Conservation (phyloP, 1,139 yeast species). For the Nakaseomyces kungkrabaensis region DNA sequence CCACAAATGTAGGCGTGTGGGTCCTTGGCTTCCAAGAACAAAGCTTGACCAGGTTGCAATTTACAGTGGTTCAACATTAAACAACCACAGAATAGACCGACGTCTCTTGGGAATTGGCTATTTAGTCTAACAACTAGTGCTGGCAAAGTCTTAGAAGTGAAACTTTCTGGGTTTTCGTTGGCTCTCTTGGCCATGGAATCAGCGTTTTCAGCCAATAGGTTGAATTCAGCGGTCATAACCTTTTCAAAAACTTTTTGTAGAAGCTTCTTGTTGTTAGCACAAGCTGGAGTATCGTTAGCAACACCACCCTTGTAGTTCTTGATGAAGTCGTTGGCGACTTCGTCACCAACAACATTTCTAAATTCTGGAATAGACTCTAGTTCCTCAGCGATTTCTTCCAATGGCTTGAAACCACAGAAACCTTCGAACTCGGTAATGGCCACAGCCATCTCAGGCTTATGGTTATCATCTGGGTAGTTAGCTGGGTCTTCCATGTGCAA, state of each 20-base stretch:
- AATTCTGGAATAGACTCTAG: conserved; percentile 70
- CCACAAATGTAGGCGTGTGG: conserved; percentile 97
- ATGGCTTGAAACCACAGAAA: conserved; percentile 94
- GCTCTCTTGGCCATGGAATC: conserved; percentile 55
- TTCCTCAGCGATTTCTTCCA: conserved; percentile 60
- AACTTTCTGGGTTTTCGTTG: conserved; percentile 38
- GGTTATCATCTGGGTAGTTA: conserved; percentile 95
- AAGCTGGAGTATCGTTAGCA: conserved; percentile 33
- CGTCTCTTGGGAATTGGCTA: conserved; percentile 83
- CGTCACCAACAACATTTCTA: conserved; percentile 55
- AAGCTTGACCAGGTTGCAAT: conserved; percentile 87
- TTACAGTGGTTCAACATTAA: conserved; percentile 79
- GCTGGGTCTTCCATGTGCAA: conserved; percentile 77
- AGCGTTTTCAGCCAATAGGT: conserved; percentile 45
- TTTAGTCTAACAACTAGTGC: conserved; percentile 66
- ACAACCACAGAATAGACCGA: conserved; percentile 94
- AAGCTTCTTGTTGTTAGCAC: conserved; percentile 42
- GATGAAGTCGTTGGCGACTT: conserved; percentile 44
- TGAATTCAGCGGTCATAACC: conserved; percentile 70
- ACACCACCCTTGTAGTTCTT: conserved; percentile 37
- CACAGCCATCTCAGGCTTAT: conserved; percentile 98
- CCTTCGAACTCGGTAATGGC: conserved; percentile 95
- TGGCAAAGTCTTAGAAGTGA: conserved; percentile 43
- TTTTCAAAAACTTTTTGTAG: conserved; percentile 67
- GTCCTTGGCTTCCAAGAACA: conserved; percentile 92